Conservation (phyloP, 805 yeast genomes). For the Deakozyma indianensis region DNA sequence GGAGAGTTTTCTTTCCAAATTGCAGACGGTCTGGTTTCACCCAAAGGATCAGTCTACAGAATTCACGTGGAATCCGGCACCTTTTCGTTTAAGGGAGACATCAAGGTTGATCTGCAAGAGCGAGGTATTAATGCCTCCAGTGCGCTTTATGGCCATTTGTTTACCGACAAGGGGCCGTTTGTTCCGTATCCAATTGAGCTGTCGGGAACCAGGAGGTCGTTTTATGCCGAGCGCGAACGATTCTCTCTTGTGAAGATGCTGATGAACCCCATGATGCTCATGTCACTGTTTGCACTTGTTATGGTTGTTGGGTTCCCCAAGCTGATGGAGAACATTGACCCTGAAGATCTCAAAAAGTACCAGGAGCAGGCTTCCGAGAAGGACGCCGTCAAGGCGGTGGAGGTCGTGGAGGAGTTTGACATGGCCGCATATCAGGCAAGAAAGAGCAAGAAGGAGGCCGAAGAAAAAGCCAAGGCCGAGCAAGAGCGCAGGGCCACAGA, state of each 20-base stretch:
- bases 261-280: conserved; percentile 22
- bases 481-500: conserved; percentile 4
- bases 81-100: conserved; percentile 5
- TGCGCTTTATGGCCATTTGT: conserved; percentile 16
- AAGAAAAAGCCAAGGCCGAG: conserved; percentile 22
- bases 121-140: conserved; percentile 15
- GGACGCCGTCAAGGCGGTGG: conserved; percentile 4
- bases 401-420: not conserved
- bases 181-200: conserved; percentile 18
- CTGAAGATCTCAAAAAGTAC: conserved; percentile 11
- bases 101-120: conserved; percentile 8
- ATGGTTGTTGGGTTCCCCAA: conserved; percentile 21
- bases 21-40: not conserved
- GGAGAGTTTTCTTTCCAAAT: not conserved
- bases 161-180: conserved; percentile 17
- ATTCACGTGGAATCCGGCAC: conserved; percentile 9
- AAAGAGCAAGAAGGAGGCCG: conserved; percentile 7
- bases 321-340: conserved; percentile 19
- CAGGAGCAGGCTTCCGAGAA: not conserved
- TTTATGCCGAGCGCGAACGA: conserved; percentile 14
- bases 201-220: conserved; percentile 14
- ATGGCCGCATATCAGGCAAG: not conserved
- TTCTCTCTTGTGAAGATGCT: conserved; percentile 19
- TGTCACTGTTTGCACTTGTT: conserved; percentile 19
- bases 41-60: not conserved